These are phyloP conservation scores for Rhododendron williamsianum DNA, from an alignment of 148 eudicot genomes.

Conservation along the genomic window DNA sequence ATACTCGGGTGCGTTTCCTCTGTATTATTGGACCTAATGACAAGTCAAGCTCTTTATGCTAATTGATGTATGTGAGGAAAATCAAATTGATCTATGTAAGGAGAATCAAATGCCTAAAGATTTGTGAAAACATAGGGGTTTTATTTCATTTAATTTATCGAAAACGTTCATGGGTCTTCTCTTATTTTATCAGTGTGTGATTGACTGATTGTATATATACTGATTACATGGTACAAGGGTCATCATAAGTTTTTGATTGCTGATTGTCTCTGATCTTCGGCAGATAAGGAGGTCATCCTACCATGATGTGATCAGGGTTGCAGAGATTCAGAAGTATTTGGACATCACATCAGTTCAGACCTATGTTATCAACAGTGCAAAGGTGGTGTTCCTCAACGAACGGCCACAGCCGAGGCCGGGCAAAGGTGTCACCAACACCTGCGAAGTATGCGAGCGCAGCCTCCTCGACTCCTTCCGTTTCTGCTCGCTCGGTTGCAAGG, in stretches of 20 bases:
- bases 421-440: constrained; percentile 83
- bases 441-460: constrained; percentile 79
- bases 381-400: constrained; percentile 80
- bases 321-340: constrained; percentile 71
- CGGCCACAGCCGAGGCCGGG: constrained; percentile 92
- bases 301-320: constrained; percentile 89
- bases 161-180: too few relatives aligned
- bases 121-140: too few relatives aligned
- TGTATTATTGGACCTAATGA: neutral
- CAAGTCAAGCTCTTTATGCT: too few relatives aligned
- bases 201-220: neutral
- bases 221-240: too few relatives aligned
- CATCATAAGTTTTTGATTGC: neutral
- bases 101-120: too few relatives aligned
- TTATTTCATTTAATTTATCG: too few relatives aligned
- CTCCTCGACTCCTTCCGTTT: constrained; percentile 85
- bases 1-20: neutral
- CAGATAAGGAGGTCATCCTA: constrained; percentile 91
- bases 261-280: neutral
- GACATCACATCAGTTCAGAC: constrained; percentile 81
- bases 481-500: constrained; percentile 97
- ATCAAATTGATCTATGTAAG: too few relatives aligned
- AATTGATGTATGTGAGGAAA: too few relatives aligned
- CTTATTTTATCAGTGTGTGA: neutral
- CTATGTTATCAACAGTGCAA: constrained; percentile 82